Evolutionary conservation across 768 basidiomycete genomes (phyloP).

Genomic region (Russula sp.): DNA sequence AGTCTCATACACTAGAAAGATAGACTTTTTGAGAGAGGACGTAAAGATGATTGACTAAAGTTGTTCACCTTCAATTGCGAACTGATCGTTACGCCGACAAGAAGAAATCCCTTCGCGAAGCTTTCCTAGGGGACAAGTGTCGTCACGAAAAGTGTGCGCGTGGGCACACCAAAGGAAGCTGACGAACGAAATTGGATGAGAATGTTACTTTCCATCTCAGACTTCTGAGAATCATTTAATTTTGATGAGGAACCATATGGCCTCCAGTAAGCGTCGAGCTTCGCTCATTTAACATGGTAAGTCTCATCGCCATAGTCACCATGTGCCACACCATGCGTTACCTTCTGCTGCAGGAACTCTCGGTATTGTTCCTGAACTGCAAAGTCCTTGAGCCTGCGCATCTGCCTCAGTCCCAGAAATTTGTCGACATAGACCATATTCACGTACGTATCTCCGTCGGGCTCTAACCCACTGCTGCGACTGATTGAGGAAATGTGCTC

Average conservation of each 20-base stretch:
- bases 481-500: slow-evolving; percentile 66
- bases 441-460: slow-evolving; percentile 68
- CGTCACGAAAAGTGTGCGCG: background rate
- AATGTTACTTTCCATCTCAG: slow-evolving; percentile 58
- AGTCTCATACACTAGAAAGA: slow-evolving; percentile 58
- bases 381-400: slow-evolving; percentile 49
- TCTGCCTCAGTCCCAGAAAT: slow-evolving; percentile 24
- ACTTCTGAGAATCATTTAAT: slow-evolving; percentile 25
- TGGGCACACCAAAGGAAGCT: background rate
- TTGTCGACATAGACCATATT: background rate
- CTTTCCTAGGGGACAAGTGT: slow-evolving; percentile 45
- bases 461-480: slow-evolving; percentile 67
- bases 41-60: background rate
- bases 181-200: slow-evolving; percentile 66
- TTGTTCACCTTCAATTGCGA: slow-evolving; percentile 58
- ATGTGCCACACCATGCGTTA: slow-evolving; percentile 24
- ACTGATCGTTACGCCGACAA: slow-evolving; percentile 48
- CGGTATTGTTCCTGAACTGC: slow-evolving; percentile 62
- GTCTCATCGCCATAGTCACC: background rate
- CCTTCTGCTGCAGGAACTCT: slow-evolving; percentile 57
- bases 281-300: background rate
- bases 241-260: slow-evolving; percentile 26
- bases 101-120: slow-evolving; percentile 67
- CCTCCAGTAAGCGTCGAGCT: slow-evolving; percentile 47
- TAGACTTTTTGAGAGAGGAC: background rate